Base-by-base conservation (phyloP, 2,329 filamentous ascomycete species). In the Zasmidium cellare region DNA sequence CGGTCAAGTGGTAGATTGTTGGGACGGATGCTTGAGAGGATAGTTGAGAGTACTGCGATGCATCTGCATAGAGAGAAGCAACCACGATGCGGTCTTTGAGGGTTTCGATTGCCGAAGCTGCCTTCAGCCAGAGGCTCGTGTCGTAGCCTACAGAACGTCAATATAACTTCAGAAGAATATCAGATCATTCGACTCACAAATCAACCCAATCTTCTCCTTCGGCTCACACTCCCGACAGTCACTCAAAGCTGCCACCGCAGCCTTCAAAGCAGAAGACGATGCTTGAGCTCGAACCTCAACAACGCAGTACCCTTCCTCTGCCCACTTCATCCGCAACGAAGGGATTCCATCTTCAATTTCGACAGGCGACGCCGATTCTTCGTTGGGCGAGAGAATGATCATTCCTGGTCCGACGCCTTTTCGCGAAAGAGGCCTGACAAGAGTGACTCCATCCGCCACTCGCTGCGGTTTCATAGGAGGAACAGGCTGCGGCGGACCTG, bases 301-400 rank as follows among this genome's bases (percentile, higher is more conserved):
- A 2, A 89, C 85, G 0, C 82, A 76, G 63, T 84, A 89, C 0
- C 87, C 85, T 69, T 90, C 87, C 68, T 90, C 87, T 0, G 86
- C 87, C 87, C 87, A 90, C 72, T 90, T 90, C 59, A 64, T 66
- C 22, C 61, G 59, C 24, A 64, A 48, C 12, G 62, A 64, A 22
- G 64, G 64, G n/a, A 66, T 64, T 3, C 64, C 64, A 50, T 66
- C 55, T 55, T 64, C 45, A 12, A 66, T 64, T 20, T 64, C 62
- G n/a, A 63, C 25, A 11, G 61, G 53, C 2, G 58, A 52, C 5
- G 55, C 54, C 18, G 50, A 49, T 46, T 62, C 53, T 7, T 60
- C 55, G 12, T 61, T 51, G 5, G 61, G 57, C 23, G 60, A 55
- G 1, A 66, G 62, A 14, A 66, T 51, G 18, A 66, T 64, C 38